phyloP scores from a whole-genome alignment of 805 yeast species.

The Candida dajiaensis region DNA sequence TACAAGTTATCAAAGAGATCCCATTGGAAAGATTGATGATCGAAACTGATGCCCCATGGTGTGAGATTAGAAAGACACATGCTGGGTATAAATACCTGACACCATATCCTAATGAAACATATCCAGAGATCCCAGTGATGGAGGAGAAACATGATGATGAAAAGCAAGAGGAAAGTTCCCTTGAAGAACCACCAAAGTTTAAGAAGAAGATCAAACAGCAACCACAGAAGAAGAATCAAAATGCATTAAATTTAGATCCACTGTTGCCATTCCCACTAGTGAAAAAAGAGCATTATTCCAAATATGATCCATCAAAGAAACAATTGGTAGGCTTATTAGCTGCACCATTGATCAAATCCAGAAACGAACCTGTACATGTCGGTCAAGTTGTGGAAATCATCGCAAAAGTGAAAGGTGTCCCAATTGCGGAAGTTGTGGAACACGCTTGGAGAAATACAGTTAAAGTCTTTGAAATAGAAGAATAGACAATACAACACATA shows the following conservation, averaged over 20 bases:
- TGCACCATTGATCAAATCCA: slow-evolving; percentile 55
- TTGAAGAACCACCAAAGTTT: neutral
- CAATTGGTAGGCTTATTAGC: slow-evolving; percentile 27
- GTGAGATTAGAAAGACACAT: slow-evolving; percentile 83
- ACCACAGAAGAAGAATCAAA: neutral
- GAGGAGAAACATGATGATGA: neutral
- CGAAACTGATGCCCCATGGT: slow-evolving; percentile 99
- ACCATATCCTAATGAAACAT: slow-evolving; percentile 49
- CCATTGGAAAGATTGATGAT: slow-evolving; percentile 69
- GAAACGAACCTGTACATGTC: slow-evolving; percentile 90
- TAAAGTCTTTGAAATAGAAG: slow-evolving; percentile 34
- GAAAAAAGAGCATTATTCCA: slow-evolving; percentile 54
- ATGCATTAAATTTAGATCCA: slow-evolving; percentile 34
- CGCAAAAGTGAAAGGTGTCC: slow-evolving; percentile 40
- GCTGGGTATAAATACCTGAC: slow-evolving; percentile 59
- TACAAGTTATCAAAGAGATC: slow-evolving; percentile 56
- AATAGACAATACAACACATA: slow-evolving; percentile 6
- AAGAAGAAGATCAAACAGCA: neutral
- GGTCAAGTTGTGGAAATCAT: slow-evolving; percentile 73
- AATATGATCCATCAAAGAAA: slow-evolving; percentile 25
- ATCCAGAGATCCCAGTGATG: slow-evolving; percentile 32
- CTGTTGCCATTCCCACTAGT: slow-evolving; percentile 56
- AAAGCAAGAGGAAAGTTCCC: no score
- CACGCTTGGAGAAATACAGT: slow-evolving; percentile 48
- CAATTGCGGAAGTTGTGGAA: slow-evolving; percentile 39